A percentile compares a stretch with the other conserved stretches of the same genome.
phyloP scores from a whole-genome alignment of 139 green algal species.

The Chlorella sp. region DNA sequence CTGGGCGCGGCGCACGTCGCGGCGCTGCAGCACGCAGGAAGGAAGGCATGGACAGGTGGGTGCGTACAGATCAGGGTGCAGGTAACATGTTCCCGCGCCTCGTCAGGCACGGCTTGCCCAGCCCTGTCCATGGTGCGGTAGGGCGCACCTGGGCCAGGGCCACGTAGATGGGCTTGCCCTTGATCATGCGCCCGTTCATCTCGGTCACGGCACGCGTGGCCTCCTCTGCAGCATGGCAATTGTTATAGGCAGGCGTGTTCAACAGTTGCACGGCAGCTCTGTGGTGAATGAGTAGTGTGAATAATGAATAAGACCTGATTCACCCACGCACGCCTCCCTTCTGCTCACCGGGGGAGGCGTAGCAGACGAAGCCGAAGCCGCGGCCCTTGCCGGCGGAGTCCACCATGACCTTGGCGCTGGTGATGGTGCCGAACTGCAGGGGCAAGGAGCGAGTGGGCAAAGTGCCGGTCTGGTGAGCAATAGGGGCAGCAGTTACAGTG shows the following conservation, averaged over 20 bases:
- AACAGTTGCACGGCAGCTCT: too few relatives aligned
- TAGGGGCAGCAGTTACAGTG: too few relatives aligned
- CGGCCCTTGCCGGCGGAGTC: constrained; percentile 79
- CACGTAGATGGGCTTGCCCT: constrained; percentile 93
- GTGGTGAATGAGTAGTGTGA: too few relatives aligned
- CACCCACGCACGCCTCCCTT: too few relatives aligned
- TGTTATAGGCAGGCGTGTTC: not conserved
- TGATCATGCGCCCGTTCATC: constrained; percentile 85
- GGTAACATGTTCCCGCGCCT: too few relatives aligned
- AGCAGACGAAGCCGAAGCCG: constrained; percentile 97
- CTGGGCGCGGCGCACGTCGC: constrained; percentile 82
- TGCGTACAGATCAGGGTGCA: too few relatives aligned
- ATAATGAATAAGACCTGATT: too few relatives aligned
- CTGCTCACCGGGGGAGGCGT: constrained; percentile 58
- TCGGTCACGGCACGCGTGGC: constrained; percentile 87
- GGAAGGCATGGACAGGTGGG: too few relatives aligned
- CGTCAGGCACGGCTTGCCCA: too few relatives aligned
- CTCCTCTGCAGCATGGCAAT: constrained; percentile 63
- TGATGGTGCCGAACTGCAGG: constrained; percentile 83
- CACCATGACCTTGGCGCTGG: constrained; percentile 90
- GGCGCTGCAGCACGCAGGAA: constrained; percentile 65
- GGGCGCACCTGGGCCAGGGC: constrained; percentile 71
- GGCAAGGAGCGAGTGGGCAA: not conserved
- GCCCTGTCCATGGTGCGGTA: too few relatives aligned
- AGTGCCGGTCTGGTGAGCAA: too few relatives aligned